These are phyloP conservation scores for Citrullus amarus DNA, from an alignment of 306 rosid species.

Conservation along the genomic window DNA sequence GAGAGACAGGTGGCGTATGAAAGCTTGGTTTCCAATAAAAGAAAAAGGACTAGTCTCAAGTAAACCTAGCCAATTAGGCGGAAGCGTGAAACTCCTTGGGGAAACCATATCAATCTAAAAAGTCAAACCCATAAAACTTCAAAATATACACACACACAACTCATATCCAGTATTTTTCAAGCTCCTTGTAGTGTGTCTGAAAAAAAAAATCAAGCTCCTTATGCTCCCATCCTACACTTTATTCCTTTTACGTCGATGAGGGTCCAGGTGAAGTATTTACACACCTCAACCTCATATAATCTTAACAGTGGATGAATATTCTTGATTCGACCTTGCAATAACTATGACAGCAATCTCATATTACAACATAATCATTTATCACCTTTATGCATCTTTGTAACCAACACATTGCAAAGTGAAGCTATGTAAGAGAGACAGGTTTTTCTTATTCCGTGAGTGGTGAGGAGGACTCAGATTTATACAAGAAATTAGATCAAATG, in stretches of 20 bases:
- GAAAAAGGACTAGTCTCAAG: not conserved
- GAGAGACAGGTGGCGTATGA: not conserved
- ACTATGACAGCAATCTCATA: not conserved
- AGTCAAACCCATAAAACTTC: not conserved
- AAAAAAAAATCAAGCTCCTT: no score
- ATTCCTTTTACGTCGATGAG: not conserved
- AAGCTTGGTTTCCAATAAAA: not conserved
- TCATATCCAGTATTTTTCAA: not conserved
- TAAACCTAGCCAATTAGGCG: not conserved
- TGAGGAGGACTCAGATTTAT: no score
- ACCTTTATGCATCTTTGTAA: not conserved
- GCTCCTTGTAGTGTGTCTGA: not conserved
- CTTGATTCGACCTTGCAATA: not conserved
- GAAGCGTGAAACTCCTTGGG: not conserved
- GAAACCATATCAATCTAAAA: not conserved
- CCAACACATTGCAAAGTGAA: not conserved
- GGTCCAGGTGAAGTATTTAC: not conserved
- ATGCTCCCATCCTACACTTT: not conserved
- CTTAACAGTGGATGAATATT: not conserved
- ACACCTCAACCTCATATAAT: not conserved
- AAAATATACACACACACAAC: not conserved
- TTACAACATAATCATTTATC: not conserved
- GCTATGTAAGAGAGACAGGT: no score
- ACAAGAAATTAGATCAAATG: no score
- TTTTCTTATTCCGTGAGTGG: no score